Conservation (phyloP, 139 green algal species). For the Coelastrella sp. region DNA sequence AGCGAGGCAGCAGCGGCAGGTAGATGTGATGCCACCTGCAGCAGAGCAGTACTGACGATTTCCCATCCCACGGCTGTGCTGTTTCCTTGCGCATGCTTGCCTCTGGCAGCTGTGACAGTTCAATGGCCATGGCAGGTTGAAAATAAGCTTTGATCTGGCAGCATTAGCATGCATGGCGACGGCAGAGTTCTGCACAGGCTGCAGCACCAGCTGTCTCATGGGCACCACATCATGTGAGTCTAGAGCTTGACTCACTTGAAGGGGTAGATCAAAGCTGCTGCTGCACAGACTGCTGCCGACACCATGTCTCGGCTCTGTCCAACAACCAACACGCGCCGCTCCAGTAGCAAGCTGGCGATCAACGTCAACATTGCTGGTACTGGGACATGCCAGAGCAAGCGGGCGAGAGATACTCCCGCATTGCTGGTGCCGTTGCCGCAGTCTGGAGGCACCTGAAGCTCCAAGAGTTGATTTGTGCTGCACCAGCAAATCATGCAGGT, state of each 20-base stretch:
- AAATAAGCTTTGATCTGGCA: background rate
- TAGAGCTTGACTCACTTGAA: slow-evolving; percentile 61
- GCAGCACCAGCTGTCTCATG: background rate
- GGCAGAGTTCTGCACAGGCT: too few relatives aligned
- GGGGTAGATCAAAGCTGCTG: slow-evolving; percentile 79
- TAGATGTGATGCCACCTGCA: slow-evolving; percentile 86
- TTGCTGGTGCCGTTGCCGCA: slow-evolving; percentile 62
- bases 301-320: slow-evolving; percentile 69
- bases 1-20: slow-evolving; percentile 78
- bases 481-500: background rate
- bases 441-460: slow-evolving; percentile 76
- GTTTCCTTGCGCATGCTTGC: too few relatives aligned
- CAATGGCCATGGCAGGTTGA: background rate
- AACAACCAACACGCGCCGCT: slow-evolving; percentile 82
- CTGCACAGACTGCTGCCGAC: slow-evolving; percentile 74
- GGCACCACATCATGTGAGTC: too few relatives aligned
- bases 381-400: slow-evolving; percentile 78
- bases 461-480: slow-evolving; percentile 62
- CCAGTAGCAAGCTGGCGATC: slow-evolving; percentile 78
- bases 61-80: too few relatives aligned
- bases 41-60: background rate
- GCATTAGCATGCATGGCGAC: background rate
- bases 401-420: slow-evolving; percentile 73
- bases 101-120: background rate
- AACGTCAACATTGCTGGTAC: slow-evolving; percentile 71